A percentile compares a stretch with the other conserved stretches of the same genome.
Evolutionary conservation across 1,139 yeast genomes (phyloP).

Genomic region (Kazachstania sp.): DNA sequence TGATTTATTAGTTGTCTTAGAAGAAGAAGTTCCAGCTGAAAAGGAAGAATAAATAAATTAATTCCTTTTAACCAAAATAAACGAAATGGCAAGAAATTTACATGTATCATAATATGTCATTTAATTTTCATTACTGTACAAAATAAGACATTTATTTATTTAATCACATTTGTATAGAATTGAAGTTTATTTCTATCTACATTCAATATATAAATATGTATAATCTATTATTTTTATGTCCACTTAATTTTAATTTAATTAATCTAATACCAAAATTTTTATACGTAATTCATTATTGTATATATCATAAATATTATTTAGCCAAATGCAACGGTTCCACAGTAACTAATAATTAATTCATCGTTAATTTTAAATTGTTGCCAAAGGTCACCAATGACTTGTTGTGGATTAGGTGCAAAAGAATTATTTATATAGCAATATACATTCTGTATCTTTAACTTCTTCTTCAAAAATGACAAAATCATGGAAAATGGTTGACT

Average conservation of each 20-base stretch:
- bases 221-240: conserved; percentile 5
- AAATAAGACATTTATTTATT: neutral
- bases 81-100: too few species aligned
- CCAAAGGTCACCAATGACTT: conserved; percentile 29
- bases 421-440: conserved; percentile 30
- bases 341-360: conserved; percentile 29
- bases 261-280: conserved; percentile 10
- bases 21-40: conserved; percentile 12
- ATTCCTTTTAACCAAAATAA: neutral
- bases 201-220: conserved; percentile 1
- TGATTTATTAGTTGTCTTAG: conserved; percentile 48
- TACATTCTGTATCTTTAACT: conserved; percentile 19
- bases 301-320: conserved; percentile 4
- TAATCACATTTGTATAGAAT: neutral
- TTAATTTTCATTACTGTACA: neutral
- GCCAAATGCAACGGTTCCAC: conserved; percentile 31
- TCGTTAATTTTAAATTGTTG: conserved; percentile 26
- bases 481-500: conserved; percentile 25
- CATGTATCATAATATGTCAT: neutral
- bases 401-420: conserved; percentile 30
- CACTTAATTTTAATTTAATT: neutral
- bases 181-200: neutral
- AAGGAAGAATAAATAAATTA: neutral
- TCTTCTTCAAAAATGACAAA: conserved; percentile 17
- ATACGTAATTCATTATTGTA: neutral